Percentiles rank a stretch among this genome's conserved stretches.
phyloP scores from a whole-genome alignment of 495 filamentous ascomycete genomes.

The Penicillium chermesinum region DNA sequence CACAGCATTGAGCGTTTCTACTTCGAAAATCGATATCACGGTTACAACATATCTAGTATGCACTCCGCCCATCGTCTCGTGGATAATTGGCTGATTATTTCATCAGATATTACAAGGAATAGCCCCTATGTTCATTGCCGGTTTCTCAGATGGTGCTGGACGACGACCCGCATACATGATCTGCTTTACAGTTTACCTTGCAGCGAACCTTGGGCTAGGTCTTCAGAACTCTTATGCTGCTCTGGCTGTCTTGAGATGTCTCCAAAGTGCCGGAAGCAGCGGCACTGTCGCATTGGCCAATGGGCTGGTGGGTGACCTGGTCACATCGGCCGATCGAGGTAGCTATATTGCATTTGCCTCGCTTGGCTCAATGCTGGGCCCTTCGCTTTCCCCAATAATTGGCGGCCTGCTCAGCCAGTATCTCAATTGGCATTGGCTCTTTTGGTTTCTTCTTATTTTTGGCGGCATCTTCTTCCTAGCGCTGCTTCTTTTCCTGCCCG shows the following conservation, averaged over 20 bases:
- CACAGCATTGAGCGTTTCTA: constrained; percentile 25
- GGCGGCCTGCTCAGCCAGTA: constrained; percentile 69
- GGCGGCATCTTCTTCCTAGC: constrained; percentile 58
- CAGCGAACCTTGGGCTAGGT: constrained; percentile 46
- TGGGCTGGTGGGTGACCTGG: constrained; percentile 43
- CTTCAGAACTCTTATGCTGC: constrained; percentile 43
- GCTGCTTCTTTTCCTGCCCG: constrained; percentile 62
- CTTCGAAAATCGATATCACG: constrained; percentile 39
- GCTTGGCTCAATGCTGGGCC: constrained; percentile 32
- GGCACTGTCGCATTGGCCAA: constrained; percentile 42
- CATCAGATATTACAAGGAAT: constrained; percentile 46
- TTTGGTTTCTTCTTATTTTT: constrained; percentile 77
- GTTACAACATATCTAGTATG: constrained; percentile 40
- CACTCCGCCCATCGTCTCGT: background rate
- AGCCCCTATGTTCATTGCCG: constrained; percentile 44
- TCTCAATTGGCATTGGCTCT: constrained; percentile 67
- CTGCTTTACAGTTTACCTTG: constrained; percentile 43
- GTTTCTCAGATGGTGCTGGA: constrained; percentile 44
- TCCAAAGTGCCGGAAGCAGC: constrained; percentile 48
- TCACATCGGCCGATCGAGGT: constrained; percentile 43
- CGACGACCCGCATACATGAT: constrained; percentile 45
- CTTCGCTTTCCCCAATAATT: constrained; percentile 57
- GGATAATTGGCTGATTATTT: background rate
- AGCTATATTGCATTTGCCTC: constrained; percentile 37
- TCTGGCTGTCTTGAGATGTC: constrained; percentile 42